These are phyloP conservation scores for Beauveria asiatica DNA, from an alignment of 2,329 filamentous ascomycete species.

Conservation along the genomic window DNA sequence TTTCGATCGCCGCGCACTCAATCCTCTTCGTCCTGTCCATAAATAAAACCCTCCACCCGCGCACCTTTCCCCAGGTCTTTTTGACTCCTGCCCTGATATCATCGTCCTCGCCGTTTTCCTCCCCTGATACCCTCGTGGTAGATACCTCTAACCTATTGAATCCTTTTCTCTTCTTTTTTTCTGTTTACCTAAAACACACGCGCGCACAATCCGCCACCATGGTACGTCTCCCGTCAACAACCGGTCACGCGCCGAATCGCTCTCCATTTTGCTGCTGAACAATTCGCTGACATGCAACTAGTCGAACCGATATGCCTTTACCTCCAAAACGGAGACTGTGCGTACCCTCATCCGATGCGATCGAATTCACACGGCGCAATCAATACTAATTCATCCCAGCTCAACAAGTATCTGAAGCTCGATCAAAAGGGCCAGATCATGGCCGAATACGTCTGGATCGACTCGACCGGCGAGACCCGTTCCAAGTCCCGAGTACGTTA, in stretches of 20 bases:
- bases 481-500: slow-evolving; percentile 90
- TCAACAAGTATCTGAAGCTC: slow-evolving; percentile 85
- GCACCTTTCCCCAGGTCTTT: neutral
- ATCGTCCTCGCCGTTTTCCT: neutral
- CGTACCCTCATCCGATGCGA: slow-evolving; percentile 11
- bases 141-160: neutral
- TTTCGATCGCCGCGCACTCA: slow-evolving; percentile 3
- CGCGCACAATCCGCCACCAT: slow-evolving; percentile 6
- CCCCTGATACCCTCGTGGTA: neutral
- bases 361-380: neutral
- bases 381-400: slow-evolving; percentile 40
- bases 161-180: neutral
- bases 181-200: neutral
- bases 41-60: slow-evolving; percentile 9
- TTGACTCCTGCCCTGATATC: neutral
- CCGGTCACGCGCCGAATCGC: neutral
- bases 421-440: slow-evolving; percentile 84
- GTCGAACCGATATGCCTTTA: slow-evolving; percentile 21
- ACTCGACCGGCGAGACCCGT: slow-evolving; percentile 71
- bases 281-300: slow-evolving; percentile 14
- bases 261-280: neutral
- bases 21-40: neutral
- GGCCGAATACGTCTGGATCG: slow-evolving; percentile 97
- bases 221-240: neutral
- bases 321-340: slow-evolving; percentile 28